phyloP scores from a whole-genome alignment of 2,329 filamentous ascomycete species.

The Colletotrichum paranaense region DNA sequence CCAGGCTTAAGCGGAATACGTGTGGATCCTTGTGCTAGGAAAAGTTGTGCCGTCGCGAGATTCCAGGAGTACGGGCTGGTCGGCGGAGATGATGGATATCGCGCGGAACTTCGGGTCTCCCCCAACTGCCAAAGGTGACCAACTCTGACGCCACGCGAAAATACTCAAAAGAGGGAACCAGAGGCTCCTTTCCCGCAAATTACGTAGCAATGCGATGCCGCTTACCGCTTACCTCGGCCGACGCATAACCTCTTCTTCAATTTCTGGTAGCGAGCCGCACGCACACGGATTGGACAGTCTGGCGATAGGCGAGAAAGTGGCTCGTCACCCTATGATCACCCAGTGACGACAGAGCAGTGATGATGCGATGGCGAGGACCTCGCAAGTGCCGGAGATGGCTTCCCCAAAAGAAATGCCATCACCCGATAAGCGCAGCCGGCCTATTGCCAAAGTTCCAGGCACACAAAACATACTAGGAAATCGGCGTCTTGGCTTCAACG shows the following conservation, averaged over 20 bases:
- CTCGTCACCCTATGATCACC: constrained; percentile 9
- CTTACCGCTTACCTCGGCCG: background rate
- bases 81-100: constrained; percentile 15
- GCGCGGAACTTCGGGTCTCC: background rate
- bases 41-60: constrained; percentile 19
- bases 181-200: background rate
- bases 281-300: background rate
- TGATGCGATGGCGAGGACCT: too few species aligned
- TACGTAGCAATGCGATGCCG: background rate
- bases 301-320: constrained; percentile 3
- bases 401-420: constrained; percentile 19
- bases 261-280: constrained; percentile 9
- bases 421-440: constrained; percentile 9
- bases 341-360: background rate
- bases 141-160: constrained; percentile 1
- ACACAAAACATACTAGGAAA: background rate
- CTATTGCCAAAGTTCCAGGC: background rate
- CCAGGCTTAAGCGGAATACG: constrained; percentile 6
- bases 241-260: background rate
- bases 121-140: background rate
- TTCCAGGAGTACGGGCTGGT: constrained; percentile 21
- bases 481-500: background rate
- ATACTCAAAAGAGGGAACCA: background rate
- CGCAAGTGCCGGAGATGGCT: constrained; percentile 18
- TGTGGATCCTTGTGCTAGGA: background rate